These are phyloP conservation scores for Talaromyces marneffei DNA, from an alignment of 2,329 filamentous ascomycete species.

Conservation along the genomic window DNA sequence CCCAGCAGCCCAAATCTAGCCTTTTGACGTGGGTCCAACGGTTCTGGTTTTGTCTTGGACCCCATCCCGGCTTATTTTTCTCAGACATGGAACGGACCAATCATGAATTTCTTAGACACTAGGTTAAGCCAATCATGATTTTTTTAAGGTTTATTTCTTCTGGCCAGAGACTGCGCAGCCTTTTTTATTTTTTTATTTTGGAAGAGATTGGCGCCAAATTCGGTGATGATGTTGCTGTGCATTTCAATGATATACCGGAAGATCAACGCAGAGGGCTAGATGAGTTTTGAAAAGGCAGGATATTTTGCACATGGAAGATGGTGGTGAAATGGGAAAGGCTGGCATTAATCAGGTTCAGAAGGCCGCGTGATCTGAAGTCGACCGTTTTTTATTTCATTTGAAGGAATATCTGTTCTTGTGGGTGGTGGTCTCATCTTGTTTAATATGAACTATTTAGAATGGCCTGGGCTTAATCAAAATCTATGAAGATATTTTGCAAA, in stretches of 20 bases:
- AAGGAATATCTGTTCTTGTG: background rate
- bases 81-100: too few species aligned
- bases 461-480: background rate
- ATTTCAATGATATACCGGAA: constrained; percentile 41
- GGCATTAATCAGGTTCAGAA: background rate
- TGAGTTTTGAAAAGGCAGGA: constrained; percentile 6
- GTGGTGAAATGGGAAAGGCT: background rate
- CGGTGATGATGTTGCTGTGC: constrained; percentile 47
- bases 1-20: too few species aligned
- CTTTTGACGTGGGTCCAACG: too few species aligned
- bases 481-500: background rate
- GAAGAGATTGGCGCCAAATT: constrained; percentile 46
- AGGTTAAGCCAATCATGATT: too few species aligned
- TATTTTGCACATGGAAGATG: constrained; percentile 8
- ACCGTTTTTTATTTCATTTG: background rate
- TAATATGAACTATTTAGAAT: background rate
- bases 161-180: constrained; percentile 40
- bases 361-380: background rate
- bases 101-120: too few species aligned
- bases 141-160: constrained; percentile 43
- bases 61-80: too few species aligned
- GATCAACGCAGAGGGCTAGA: constrained; percentile 29
- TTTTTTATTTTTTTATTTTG: too few species aligned
- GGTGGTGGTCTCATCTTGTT: background rate
- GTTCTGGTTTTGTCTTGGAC: too few species aligned